Evolutionary conservation across 805 yeast species (phyloP).

Genomic region (Wickerhamiella domercqiae): DNA sequence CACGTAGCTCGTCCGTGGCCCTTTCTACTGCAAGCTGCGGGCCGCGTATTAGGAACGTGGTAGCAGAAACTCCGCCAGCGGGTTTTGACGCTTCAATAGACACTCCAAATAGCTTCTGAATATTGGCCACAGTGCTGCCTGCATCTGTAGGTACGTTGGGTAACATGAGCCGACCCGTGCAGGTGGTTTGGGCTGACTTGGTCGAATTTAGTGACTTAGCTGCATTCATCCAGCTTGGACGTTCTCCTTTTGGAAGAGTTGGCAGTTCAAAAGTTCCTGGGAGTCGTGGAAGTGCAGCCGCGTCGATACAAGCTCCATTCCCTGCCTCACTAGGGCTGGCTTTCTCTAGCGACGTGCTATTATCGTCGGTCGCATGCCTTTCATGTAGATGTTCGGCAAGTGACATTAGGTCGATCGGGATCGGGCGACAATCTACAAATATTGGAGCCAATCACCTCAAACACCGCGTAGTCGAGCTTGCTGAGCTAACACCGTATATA

Average conservation of each 20-base stretch:
- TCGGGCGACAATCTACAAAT: no score
- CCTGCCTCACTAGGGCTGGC: no score
- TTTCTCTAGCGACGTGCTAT: no score
- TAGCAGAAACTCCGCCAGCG: background rate
- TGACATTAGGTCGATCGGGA: no score
- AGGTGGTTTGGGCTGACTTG: background rate
- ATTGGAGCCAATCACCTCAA: no score
- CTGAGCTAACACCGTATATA: no score
- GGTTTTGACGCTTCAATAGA: conserved; percentile 1
- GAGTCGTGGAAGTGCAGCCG: no score
- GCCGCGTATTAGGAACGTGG: conserved; percentile 1
- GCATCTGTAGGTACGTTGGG: background rate
- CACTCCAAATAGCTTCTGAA: background rate
- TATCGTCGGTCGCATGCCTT: no score
- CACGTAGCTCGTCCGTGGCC: conserved; percentile 2
- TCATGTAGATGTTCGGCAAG: no score
- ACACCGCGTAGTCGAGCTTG: no score
- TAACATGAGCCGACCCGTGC: background rate
- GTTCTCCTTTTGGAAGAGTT: background rate
- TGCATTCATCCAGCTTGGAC: conserved; percentile 1
- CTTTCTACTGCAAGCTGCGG: background rate
- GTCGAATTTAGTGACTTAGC: background rate
- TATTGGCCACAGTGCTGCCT: background rate
- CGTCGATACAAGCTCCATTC: no score
- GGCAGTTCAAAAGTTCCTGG: conserved; percentile 1